Evolutionary conservation across 176 grass and related monocot species (phyloP).

Genomic region (Musa itinerans): DNA sequence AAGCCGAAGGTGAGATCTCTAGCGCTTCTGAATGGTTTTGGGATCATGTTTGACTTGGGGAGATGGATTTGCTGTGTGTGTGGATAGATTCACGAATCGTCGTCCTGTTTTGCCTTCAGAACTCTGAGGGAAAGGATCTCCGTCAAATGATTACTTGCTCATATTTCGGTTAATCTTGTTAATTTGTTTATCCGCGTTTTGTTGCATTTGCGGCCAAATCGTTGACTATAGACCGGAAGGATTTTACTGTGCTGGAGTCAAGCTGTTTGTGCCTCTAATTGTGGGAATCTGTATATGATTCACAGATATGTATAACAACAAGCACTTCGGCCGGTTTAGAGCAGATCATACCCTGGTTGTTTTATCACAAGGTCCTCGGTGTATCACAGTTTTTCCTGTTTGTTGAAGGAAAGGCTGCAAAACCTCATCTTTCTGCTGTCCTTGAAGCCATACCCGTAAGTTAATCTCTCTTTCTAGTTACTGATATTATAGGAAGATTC

Average conservation of each 20-base stretch:
- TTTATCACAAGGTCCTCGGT: constrained; percentile 88
- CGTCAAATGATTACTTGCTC: too few relatives aligned
- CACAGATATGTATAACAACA: constrained; percentile 69
- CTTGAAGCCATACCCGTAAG: constrained; percentile 82
- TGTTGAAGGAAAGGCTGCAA: constrained; percentile 86
- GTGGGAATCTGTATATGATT: too few relatives aligned
- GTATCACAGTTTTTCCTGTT: constrained; percentile 80
- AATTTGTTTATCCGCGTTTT: background rate
- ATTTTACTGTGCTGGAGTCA: background rate
- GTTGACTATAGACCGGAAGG: background rate
- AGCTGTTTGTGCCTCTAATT: background rate
- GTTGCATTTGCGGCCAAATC: background rate
- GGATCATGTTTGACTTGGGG: background rate
- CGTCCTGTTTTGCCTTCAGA: too few relatives aligned
- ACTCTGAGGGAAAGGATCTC: too few relatives aligned
- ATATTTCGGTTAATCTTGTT: too few relatives aligned
- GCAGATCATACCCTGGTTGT: constrained; percentile 94
- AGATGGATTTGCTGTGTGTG: background rate
- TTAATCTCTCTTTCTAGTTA: background rate
- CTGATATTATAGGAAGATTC: background rate
- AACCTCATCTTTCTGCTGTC: constrained; percentile 51
- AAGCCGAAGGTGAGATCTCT: constrained; percentile 58
- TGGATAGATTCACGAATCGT: background rate
- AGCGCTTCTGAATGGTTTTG: background rate
- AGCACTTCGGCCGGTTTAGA: constrained; percentile 84